phyloP scores from a whole-genome alignment of 495 filamentous ascomycete genomes.

The Hypoxylon lienhwacheense region DNA sequence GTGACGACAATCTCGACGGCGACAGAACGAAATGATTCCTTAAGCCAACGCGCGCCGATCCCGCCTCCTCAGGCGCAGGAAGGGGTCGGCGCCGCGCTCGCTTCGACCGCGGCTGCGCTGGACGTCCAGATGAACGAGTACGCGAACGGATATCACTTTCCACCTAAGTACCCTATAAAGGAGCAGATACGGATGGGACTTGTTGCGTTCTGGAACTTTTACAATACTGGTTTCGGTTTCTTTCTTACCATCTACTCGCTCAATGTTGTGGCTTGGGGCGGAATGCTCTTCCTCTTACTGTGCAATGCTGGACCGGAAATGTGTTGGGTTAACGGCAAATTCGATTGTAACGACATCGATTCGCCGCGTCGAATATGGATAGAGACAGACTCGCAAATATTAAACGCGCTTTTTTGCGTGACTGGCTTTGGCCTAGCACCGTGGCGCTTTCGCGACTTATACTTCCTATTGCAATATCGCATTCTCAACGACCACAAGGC shows the following conservation, averaged over 20 bases:
- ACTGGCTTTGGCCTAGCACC: constrained; percentile 82
- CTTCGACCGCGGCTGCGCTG: constrained; percentile 15
- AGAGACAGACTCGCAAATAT: constrained; percentile 80
- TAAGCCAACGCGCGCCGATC: constrained; percentile 22
- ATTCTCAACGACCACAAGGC: constrained; percentile 54
- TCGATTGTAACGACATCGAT: constrained; percentile 73
- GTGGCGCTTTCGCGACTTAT: constrained; percentile 82
- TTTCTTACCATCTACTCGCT: constrained; percentile 76
- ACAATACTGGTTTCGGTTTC: constrained; percentile 69
- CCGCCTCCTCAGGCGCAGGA: constrained; percentile 13
- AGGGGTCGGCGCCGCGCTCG: constrained; percentile 10
- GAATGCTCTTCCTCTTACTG: constrained; percentile 84
- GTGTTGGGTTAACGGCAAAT: constrained; percentile 56
- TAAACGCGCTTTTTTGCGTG: constrained; percentile 84
- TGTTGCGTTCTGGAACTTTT: constrained; percentile 58
- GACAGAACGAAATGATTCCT: constrained; percentile 23
- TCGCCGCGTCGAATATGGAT: constrained; percentile 78
- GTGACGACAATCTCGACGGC: constrained; percentile 28
- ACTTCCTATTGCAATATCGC: constrained; percentile 66
- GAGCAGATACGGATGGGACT: constrained; percentile 59
- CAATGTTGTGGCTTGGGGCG: constrained; percentile 84
- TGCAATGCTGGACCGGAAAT: constrained; percentile 75
- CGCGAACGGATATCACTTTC: constrained; percentile 69
- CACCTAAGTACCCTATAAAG: constrained; percentile 64
- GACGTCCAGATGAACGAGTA: constrained; percentile 30